Evolutionary conservation across 2,329 filamentous ascomycete species (phyloP).

Genomic region (Bertia moriformis): DNA sequence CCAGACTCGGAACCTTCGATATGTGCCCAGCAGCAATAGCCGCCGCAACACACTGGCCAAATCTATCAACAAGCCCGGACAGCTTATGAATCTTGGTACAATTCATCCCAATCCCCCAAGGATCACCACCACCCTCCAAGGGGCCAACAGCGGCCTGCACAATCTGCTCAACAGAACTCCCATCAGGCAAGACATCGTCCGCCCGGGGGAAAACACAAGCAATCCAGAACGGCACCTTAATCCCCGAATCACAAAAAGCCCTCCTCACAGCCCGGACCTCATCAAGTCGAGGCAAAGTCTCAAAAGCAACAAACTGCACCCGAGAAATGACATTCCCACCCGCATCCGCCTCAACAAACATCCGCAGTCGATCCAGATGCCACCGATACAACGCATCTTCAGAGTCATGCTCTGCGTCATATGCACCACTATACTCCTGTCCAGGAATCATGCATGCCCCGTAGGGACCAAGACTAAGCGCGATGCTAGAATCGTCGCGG

Average conservation of each 20-base stretch:
- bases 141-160: slow-evolving; percentile 18
- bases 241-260: slow-evolving; percentile 14
- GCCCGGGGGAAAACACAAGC: slow-evolving; percentile 46
- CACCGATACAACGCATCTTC: slow-evolving; percentile 31
- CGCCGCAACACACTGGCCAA: background rate
- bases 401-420: slow-evolving; percentile 31
- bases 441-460: slow-evolving; percentile 52
- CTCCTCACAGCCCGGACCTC: slow-evolving; percentile 43
- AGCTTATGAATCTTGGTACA: slow-evolving; percentile 55
- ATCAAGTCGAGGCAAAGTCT: slow-evolving; percentile 49
- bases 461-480: slow-evolving; percentile 50
- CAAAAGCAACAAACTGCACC: slow-evolving; percentile 42
- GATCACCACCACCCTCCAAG: slow-evolving; percentile 12
- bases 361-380: slow-evolving; percentile 36
- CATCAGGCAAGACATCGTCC: slow-evolving; percentile 38
- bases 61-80: slow-evolving; percentile 26
- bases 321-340: slow-evolving; percentile 16
- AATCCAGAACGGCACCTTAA: slow-evolving; percentile 39
- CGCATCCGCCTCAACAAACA: slow-evolving; percentile 27
- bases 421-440: slow-evolving; percentile 49
- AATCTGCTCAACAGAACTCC: slow-evolving; percentile 27
- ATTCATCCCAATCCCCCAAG: slow-evolving; percentile 54
- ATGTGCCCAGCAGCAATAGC: slow-evolving; percentile 12
- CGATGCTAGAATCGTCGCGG: slow-evolving; percentile 20
- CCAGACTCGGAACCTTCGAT: slow-evolving; percentile 31